A percentile compares a stretch with the other conserved stretches of the same genome.
Evolutionary conservation across 2,329 filamentous ascomycete species (phyloP).

Genomic region (Pseudocercospora macadamiae): DNA sequence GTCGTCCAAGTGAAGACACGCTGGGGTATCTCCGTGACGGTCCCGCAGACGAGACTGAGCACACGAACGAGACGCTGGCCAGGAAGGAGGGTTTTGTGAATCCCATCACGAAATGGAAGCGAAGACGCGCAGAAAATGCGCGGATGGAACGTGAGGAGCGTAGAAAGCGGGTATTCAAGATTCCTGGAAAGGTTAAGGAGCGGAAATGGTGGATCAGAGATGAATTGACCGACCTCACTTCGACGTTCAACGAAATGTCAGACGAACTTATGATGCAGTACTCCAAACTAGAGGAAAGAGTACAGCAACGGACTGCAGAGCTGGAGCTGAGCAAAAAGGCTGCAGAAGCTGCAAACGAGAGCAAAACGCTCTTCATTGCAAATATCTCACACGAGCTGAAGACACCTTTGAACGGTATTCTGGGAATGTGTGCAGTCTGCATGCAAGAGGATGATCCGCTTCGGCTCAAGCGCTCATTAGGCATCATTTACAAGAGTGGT

Average conservation of each 20-base stretch:
- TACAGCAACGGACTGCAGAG: conserved; percentile 79
- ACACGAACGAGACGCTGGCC: conserved; percentile 36
- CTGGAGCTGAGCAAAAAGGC: conserved; percentile 88
- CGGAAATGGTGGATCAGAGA: conserved; percentile 77
- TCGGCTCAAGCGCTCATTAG: conserved; percentile 79
- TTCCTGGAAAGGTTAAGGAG: conserved; percentile 79
- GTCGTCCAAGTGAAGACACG: conserved; percentile 44
- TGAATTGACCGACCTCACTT: conserved; percentile 79
- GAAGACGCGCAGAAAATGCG: conserved; percentile 26
- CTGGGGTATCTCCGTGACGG: conserved; percentile 25
- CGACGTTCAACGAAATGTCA: conserved; percentile 91
- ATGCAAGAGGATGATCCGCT: conserved; percentile 85
- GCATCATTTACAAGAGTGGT: conserved; percentile 85
- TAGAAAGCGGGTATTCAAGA: conserved; percentile 66
- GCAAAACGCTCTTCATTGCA: conserved; percentile 96
- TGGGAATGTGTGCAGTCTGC: conserved; percentile 91
- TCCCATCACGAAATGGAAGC: conserved; percentile 38
- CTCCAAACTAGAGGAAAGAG: conserved; percentile 78
- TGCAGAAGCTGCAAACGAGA: conserved; percentile 92
- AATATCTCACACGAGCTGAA: conserved; percentile 89
- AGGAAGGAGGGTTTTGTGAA: conserved; percentile 51
- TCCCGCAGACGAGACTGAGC: conserved; percentile 42
- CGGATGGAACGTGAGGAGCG: conserved; percentile 41
- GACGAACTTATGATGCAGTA: conserved; percentile 89
- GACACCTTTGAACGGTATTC: conserved; percentile 91